phyloP scores from a whole-genome alignment of 192 early-diverging fungal species.

The Lobosporangium transversale region DNA sequence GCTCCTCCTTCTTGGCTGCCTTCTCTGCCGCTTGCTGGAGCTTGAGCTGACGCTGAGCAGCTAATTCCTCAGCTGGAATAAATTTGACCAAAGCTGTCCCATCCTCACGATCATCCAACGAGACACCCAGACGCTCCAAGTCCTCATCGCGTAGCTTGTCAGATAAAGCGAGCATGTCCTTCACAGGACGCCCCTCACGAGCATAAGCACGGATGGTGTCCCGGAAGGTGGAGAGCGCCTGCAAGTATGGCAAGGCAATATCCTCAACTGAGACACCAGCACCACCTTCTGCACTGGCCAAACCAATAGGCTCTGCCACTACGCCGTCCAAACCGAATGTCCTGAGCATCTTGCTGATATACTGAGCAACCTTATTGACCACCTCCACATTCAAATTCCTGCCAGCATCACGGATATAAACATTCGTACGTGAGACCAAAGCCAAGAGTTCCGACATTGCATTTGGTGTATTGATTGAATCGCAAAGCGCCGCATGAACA shows the following conservation, averaged over 20 bases:
- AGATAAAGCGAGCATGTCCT: conserved; percentile 76
- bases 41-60: conserved; percentile 74
- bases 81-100: conserved; percentile 94
- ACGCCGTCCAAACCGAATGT: conserved; percentile 86
- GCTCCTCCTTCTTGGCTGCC: conserved; percentile 69
- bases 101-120: conserved; percentile 95
- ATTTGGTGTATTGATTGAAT: conserved; percentile 90
- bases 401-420: conserved; percentile 75
- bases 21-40: conserved; percentile 69
- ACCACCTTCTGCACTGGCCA: conserved; percentile 52
- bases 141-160: conserved; percentile 92
- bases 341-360: conserved; percentile 81
- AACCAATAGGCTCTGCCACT: conserved; percentile 72
- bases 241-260: conserved; percentile 80
- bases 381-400: conserved; percentile 71
- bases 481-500: conserved; percentile 89
- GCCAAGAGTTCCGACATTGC: conserved; percentile 86
- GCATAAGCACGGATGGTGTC: conserved; percentile 87
- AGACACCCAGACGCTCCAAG: conserved; percentile 87
- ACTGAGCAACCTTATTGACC: conserved; percentile 81
- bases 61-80: conserved; percentile 77
- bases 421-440: conserved; percentile 81
- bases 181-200: conserved; percentile 56
- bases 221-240: conserved; percentile 85
- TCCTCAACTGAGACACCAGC: conserved; percentile 46